phyloP scores from a whole-genome alignment of 345 rosid species.

The Garcia nutans region DNA sequence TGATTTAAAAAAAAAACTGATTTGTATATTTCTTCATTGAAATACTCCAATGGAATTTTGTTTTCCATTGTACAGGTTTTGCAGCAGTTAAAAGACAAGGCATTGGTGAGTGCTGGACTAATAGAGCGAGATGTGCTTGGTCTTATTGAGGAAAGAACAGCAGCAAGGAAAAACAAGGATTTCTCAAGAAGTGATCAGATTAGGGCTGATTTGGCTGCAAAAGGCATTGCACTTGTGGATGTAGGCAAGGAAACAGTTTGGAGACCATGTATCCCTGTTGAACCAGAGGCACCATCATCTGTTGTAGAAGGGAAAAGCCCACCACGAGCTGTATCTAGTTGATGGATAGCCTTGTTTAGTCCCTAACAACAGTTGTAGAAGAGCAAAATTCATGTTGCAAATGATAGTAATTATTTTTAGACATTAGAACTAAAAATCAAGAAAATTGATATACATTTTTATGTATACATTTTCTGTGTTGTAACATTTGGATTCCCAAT shows the following conservation, averaged over 20 bases:
- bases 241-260: slow-evolving; percentile 67
- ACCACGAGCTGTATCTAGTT: slow-evolving; percentile 1
- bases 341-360: not conserved
- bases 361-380: not conserved
- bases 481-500: not conserved
- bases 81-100: slow-evolving; percentile 60
- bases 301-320: not conserved
- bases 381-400: not conserved
- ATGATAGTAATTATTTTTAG: not conserved
- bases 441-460: not conserved
- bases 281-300: slow-evolving; percentile 6
- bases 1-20: not conserved
- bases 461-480: not conserved
- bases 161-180: slow-evolving; percentile 64
- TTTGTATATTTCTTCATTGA: not conserved
- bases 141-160: slow-evolving; percentile 57
- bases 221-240: slow-evolving; percentile 90
- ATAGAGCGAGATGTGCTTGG: slow-evolving; percentile 48
- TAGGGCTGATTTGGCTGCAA: slow-evolving; percentile 53
- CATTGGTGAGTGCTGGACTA: slow-evolving; percentile 61
- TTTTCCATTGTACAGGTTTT: slow-evolving; percentile 39
- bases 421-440: not conserved
- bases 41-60: not conserved
- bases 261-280: slow-evolving; percentile 69
- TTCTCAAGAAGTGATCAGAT: slow-evolving; percentile 66